Base-by-base conservation (phyloP, 2,329 filamentous ascomycete genomes). In the Verticillium isaacii region DNA sequence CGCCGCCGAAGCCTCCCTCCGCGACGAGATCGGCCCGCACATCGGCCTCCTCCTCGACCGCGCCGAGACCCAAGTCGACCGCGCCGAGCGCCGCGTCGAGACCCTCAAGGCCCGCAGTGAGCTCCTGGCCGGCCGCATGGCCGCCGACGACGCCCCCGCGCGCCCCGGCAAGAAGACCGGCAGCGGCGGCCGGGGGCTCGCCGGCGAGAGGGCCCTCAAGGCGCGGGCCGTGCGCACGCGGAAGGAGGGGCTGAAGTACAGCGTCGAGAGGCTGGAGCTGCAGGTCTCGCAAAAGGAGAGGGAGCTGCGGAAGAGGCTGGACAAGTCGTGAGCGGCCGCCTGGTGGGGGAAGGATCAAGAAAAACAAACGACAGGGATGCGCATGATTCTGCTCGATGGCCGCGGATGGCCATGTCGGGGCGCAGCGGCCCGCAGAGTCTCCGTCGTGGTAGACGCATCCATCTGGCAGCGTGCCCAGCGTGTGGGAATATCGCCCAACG, bases 21-120 rank as follows among this genome's bases (percentile, higher is more conserved):
- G 93, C 68, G 90, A 92, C 70, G 93, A 96, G 73, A 95, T 97
- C 68, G 89, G 89, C n/a, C 93, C 93, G 9, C 93, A 92, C 74
- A 90, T 96, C 66, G 81, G 88, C 34, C 85, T 87, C 62, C 85
- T 97, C 2, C 87, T 97, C 59, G 85, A 88, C 65, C 89, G 93
- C 67, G 92, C 93, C n/a, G 88, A 92, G 67, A 87, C 89, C 65
- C 89, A 96, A 70, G 84, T 96, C 45, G 91, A 93, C 68, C 91
- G 92, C 62, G 87, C 94, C 52, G 90, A 90, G 59, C 87, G 93
- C 7, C 89, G 92, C 66, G 91, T 96, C 73, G 89, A 96, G 71
- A 89, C 89, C 1, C 82, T 97, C 39, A 92, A 93, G 67, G 92
- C 93, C 2, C 89, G 92, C 68, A 86, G 88, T 55, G 92, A 96